Base-by-base conservation (phyloP, 1,284 basidiomycete genomes). In the Microstroma glucosiphilum region DNA sequence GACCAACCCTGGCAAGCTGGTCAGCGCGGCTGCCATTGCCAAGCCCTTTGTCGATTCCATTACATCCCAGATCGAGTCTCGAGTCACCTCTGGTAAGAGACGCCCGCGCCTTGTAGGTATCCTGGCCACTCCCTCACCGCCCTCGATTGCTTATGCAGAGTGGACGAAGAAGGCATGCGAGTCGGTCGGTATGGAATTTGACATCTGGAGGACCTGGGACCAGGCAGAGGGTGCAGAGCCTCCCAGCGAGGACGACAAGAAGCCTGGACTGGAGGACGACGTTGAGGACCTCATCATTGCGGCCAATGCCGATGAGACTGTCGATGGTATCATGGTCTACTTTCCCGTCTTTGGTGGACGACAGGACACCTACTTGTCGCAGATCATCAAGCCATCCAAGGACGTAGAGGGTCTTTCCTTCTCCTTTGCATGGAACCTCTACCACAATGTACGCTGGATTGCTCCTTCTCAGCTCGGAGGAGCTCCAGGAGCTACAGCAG, bases 351-450 rank as follows among this genome's bases (percentile, higher is more conserved):
- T 81, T 57, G 78, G 77, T 21, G 79, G 78, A 9, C 72, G 79
- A 43, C 77, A 96, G 87, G 94, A 98, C 79, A 92, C 94, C 76
- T 98, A 98, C 80, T 83, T 98, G 59, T 94, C 98, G 75, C 80
- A 93, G 87, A 86, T 94, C 60, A 90, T 98, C 13, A 92, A 91
- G 1, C 92, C 94, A 1, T 85, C 90, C 69, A 98, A 98, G 81
- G 94, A 98, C 71, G 94, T 98, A 59, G 94, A 98, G 81, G 94
- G 94, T 2, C 84, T 97, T 57, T 87, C 97, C 82, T 91, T 92
- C 83, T 72, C 68, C 65, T 78, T 76, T 65, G 77, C 76, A 67
- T 78, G 75, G 75, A 78, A 78, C 67, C 75, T 78, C 72, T 78
- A 78, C 69, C 76, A 78, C 70, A 78, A 78, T 57, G 75, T 78